phyloP scores from a whole-genome alignment of 805 yeast species.

The Saturnispora saitoi region DNA sequence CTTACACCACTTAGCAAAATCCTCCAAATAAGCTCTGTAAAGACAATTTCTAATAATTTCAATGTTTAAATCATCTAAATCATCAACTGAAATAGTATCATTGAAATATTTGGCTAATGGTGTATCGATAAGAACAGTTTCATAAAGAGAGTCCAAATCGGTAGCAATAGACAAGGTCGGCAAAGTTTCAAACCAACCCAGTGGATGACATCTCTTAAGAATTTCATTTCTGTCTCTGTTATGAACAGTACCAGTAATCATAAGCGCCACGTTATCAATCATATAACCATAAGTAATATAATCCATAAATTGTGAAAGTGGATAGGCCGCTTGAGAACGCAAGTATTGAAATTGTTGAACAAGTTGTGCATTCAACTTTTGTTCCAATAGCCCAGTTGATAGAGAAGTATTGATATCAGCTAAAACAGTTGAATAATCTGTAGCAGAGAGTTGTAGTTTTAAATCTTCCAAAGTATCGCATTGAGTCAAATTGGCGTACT shows the following conservation, averaged over 20 bases:
- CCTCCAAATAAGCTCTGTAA: constrained; percentile 89
- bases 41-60: constrained; percentile 88
- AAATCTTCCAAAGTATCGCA: constrained; percentile 93
- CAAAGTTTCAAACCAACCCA: constrained; percentile 97
- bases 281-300: constrained; percentile 92
- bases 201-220: constrained; percentile 84
- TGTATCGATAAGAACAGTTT: constrained; percentile 88
- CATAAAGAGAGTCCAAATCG: constrained; percentile 86
- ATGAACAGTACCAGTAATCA: constrained; percentile 96
- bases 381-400: constrained; percentile 81
- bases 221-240: constrained; percentile 88
- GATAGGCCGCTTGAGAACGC: constrained; percentile 74
- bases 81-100: constrained; percentile 78
- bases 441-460: constrained; percentile 86
- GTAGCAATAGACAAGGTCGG: constrained; percentile 94
- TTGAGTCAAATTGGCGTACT: constrained; percentile 87
- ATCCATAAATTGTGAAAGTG: constrained; percentile 76
- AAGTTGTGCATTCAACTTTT: constrained; percentile 62
- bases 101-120: constrained; percentile 96
- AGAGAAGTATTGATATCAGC: constrained; percentile 76
- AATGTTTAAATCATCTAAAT: constrained; percentile 89
- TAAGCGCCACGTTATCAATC: constrained; percentile 94
- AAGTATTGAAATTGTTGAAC: constrained; percentile 81
- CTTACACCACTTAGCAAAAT: constrained; percentile 61
- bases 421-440: constrained; percentile 90